Conservation (phyloP, 2,329 filamentous ascomycete genomes). For the Aspergillus intermedius region DNA sequence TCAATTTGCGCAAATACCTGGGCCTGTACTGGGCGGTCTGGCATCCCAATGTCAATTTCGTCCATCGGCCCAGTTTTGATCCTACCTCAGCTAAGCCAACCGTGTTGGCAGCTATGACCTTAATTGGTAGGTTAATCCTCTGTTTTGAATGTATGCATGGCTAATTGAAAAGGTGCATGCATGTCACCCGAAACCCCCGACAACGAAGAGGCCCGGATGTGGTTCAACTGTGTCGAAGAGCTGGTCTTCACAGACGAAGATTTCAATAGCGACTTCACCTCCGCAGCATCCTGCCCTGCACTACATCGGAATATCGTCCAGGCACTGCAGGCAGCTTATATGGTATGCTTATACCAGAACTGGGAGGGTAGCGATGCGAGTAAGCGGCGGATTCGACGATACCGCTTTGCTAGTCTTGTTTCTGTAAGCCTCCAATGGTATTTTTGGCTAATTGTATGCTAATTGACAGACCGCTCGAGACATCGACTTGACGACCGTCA, state of each 20-base stretch:
- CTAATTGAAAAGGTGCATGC: slow-evolving; percentile 9
- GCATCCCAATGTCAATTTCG: slow-evolving; percentile 32
- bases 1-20: slow-evolving; percentile 25
- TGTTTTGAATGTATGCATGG: not conserved
- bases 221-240: slow-evolving; percentile 36
- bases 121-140: slow-evolving; percentile 24
- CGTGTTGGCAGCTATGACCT: slow-evolving; percentile 29
- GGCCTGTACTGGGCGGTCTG: slow-evolving; percentile 33
- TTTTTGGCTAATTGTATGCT: not conserved
- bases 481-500: slow-evolving; percentile 21
- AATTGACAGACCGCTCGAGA: slow-evolving; percentile 23
- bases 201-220: slow-evolving; percentile 25
- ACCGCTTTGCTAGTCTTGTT: slow-evolving; percentile 31
- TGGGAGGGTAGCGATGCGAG: slow-evolving; percentile 32
- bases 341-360: slow-evolving; percentile 36
- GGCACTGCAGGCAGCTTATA: slow-evolving; percentile 32
- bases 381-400: slow-evolving; percentile 30
- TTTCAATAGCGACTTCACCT: slow-evolving; percentile 24
- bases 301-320: slow-evolving; percentile 22
- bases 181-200: slow-evolving; percentile 27
- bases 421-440: slow-evolving; percentile 19
- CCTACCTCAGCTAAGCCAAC: slow-evolving; percentile 20
- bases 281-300: slow-evolving; percentile 6
- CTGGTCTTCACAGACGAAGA: slow-evolving; percentile 33
- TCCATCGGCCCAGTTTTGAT: slow-evolving; percentile 33